Conservation (phyloP, 73 alveolate genomes). For the Tetrahymena malaccensis region DNA sequence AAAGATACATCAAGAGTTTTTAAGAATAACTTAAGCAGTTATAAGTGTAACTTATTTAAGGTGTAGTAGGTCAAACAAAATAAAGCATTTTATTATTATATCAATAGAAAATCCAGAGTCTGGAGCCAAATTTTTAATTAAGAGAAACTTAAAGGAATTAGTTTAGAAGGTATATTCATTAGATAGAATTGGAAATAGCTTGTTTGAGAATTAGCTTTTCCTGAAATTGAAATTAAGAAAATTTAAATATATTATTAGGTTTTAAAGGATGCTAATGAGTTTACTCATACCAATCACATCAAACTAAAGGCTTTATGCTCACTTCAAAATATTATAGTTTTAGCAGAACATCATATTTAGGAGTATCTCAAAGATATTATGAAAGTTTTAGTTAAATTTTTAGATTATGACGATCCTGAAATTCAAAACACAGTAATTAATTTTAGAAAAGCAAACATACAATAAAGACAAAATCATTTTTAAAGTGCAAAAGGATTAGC, state of each 20-base stretch:
- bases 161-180: neutral
- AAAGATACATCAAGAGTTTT: neutral
- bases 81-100: neutral
- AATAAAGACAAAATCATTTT: neutral
- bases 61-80: neutral
- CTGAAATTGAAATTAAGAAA: neutral
- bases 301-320: slow-evolving; percentile 13
- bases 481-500: slow-evolving; percentile 24
- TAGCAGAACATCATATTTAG: slow-evolving; percentile 14
- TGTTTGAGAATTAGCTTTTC: neutral
- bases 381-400: slow-evolving; percentile 2
- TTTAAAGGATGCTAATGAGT: slow-evolving; percentile 24
- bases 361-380: slow-evolving; percentile 18
- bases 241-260: neutral
- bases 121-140: neutral
- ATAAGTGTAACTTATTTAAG: neutral
- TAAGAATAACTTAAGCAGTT: neutral
- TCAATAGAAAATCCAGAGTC: neutral
- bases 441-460: neutral
- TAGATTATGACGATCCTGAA: slow-evolving; percentile 12
- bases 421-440: neutral
- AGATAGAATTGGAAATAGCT: neutral
- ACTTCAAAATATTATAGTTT: slow-evolving; percentile 3
- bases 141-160: neutral
- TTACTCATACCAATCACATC: neutral